Percentiles rank a stretch among this genome's conserved stretches.
phyloP scores from a whole-genome alignment of 345 rosid genomes.

The Dovyalis caffra region DNA sequence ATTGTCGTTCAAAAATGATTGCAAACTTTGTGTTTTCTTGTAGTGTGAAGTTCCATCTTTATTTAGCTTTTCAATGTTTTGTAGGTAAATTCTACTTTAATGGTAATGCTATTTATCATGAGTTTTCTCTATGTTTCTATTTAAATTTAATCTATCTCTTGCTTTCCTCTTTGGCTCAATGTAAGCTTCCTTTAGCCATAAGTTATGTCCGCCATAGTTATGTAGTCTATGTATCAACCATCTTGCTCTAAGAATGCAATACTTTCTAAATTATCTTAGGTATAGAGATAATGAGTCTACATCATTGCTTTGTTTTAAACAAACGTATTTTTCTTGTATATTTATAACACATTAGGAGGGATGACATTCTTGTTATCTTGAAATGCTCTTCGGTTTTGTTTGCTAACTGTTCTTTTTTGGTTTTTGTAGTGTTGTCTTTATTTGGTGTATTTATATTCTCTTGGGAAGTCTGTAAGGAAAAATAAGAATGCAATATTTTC shows the following conservation, averaged over 20 bases:
- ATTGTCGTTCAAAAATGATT: too few species aligned
- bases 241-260: background rate
- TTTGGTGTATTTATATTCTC: conserved; percentile 69
- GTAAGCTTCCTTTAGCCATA: conserved; percentile 49
- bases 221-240: background rate
- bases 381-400: background rate
- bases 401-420: background rate
- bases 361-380: too few species aligned
- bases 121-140: conserved; percentile 86
- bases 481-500: too few species aligned
- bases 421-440: conserved; percentile 77
- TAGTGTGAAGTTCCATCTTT: background rate
- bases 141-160: conserved; percentile 80
- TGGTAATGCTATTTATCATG: conserved; percentile 99
- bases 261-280: background rate
- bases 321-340: too few species aligned
- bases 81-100: conserved; percentile 97
- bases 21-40: too few species aligned
- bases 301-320: too few species aligned
- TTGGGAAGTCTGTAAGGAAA: conserved; percentile 64
- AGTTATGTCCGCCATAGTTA: background rate
- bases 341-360: background rate
- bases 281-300: background rate
- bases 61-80: conserved; percentile 6
- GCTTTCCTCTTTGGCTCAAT: conserved; percentile 90